phyloP scores from a whole-genome alignment of 768 basidiomycete genomes.

The Mycena polygramma region DNA sequence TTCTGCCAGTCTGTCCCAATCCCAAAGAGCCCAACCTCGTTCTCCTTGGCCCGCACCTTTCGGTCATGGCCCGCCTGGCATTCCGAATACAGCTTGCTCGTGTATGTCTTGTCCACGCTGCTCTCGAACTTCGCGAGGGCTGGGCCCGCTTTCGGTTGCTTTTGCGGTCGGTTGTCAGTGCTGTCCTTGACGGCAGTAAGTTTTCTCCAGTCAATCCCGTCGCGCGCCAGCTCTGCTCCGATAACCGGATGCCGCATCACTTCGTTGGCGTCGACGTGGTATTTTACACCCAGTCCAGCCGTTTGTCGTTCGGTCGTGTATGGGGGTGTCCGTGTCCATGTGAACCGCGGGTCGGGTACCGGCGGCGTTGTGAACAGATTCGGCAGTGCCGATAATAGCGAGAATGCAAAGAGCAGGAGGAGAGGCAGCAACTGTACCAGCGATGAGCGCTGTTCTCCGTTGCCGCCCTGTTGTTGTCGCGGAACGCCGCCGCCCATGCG shows the following conservation, averaged over 20 bases:
- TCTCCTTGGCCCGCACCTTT: conserved; percentile 79
- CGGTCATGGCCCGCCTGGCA: conserved; percentile 80
- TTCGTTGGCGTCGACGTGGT: conserved; percentile 86
- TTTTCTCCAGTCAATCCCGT: conserved; percentile 55
- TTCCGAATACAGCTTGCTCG: conserved; percentile 73
- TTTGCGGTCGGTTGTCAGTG: conserved; percentile 35
- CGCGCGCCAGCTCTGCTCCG: conserved; percentile 75
- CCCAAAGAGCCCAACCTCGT: conserved; percentile 89
- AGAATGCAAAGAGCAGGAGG: conserved; percentile 86
- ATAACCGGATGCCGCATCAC: conserved; percentile 84
- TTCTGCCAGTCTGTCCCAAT: conserved; percentile 94
- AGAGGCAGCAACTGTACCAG: conserved; percentile 88
- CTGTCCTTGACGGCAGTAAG: conserved; percentile 46
- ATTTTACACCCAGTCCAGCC: conserved; percentile 75
- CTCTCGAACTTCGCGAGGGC: conserved; percentile 77
- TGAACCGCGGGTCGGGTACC: conserved; percentile 84
- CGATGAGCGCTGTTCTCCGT: conserved; percentile 69
- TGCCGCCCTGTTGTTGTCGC: conserved; percentile 49
- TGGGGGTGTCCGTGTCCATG: conserved; percentile 71
- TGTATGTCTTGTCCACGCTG: conserved; percentile 81
- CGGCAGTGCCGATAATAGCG: conserved; percentile 85
- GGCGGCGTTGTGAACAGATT: conserved; percentile 76
- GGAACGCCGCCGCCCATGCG: conserved; percentile 60
- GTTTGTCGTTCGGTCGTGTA: conserved; percentile 83
- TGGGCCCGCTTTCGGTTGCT: conserved; percentile 48